Conservation (phyloP, 768 basidiomycete genomes). For the Scleroderma citrinum region DNA sequence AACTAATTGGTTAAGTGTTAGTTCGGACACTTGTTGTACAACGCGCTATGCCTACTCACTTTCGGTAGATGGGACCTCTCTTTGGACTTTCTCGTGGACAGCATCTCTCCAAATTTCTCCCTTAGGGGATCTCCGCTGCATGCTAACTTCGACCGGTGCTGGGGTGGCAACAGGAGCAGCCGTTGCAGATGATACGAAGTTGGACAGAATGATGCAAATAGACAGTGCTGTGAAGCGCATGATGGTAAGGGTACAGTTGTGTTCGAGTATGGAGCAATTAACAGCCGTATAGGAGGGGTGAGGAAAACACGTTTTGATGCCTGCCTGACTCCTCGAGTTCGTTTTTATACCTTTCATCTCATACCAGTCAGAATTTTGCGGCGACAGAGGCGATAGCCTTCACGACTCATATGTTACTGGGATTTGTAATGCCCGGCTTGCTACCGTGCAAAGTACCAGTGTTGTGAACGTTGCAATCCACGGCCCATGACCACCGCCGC, state of each 20-base stretch:
- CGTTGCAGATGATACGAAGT: conserved; percentile 11
- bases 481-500: background rate
- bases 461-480: background rate
- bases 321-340: too few species aligned
- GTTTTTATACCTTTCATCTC: too few species aligned
- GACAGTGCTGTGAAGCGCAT: conserved; percentile 12
- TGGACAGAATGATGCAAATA: conserved; percentile 10
- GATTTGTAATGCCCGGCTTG: too few species aligned
- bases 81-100: background rate
- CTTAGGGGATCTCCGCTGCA: background rate
- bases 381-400: too few species aligned
- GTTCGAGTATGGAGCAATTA: background rate
- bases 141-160: background rate
- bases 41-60: background rate
- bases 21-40: background rate
- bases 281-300: background rate
- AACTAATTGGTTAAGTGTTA: background rate
- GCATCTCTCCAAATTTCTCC: background rate
- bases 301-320: background rate
- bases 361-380: too few species aligned
- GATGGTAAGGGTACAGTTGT: background rate
- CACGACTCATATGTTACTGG: too few species aligned
- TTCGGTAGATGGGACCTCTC: background rate
- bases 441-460: too few species aligned
- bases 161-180: conserved; percentile 10